A percentile compares a stretch with the other conserved stretches of the same genome.
These are phyloP conservation scores for Plasmodium vivax DNA, from an alignment of 169 alveolate genomes.

Conservation along the genomic window DNA sequence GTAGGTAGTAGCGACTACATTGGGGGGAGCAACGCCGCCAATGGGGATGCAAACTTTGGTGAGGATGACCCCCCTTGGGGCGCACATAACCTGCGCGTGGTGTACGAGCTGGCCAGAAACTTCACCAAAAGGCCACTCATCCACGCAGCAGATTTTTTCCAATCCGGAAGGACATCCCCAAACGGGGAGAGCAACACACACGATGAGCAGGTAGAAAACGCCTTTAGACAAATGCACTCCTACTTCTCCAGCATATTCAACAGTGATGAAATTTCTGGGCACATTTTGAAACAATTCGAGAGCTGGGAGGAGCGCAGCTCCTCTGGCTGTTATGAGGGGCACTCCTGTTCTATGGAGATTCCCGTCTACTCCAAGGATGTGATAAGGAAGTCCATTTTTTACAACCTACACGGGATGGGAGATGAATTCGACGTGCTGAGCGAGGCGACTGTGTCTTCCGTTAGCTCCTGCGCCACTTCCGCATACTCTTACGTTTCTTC, in stretches of 20 bases:
- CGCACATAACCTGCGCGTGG: background rate
- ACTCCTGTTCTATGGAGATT: background rate
- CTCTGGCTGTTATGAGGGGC: background rate
- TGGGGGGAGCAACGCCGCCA: background rate
- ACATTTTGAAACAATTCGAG: slow-evolving; percentile 24
- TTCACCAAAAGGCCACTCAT: background rate
- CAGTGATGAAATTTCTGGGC: background rate
- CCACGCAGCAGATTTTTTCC: background rate
- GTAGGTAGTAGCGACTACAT: background rate
- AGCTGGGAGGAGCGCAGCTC: background rate
- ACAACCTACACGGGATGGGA: background rate
- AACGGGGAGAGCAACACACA: background rate
- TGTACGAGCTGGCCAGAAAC: background rate
- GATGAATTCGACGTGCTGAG: background rate
- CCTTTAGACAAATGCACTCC: background rate
- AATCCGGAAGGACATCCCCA: background rate
- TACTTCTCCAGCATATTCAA: slow-evolving; percentile 12
- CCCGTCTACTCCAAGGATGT: background rate
- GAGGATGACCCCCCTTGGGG: background rate
- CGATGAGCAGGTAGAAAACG: background rate
- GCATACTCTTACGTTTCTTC: background rate
- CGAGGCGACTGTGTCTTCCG: background rate
- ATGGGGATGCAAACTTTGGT: background rate
- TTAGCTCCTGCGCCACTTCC: background rate
- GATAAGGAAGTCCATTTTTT: background rate